Percentiles rank a stretch among this genome's conserved stretches.
Conservation (phyloP, 352 stramenopile genomes). For the Globisporangium mamillatum region DNA sequence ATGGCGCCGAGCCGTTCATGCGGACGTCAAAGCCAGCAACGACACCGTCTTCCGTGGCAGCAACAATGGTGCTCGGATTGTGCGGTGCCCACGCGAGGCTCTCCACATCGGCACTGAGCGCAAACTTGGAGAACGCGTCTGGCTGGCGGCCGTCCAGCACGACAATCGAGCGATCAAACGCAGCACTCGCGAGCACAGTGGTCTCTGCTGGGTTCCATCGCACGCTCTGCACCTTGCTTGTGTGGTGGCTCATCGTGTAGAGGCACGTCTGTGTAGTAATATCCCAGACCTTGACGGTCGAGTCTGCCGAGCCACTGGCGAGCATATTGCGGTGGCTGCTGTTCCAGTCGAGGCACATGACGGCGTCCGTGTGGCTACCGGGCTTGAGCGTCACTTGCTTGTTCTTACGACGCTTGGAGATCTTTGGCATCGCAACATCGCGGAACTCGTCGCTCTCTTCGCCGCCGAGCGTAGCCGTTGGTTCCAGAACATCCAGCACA, state of each 20-base stretch:
- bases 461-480: conserved; percentile 92
- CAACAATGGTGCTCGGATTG: conserved; percentile 91
- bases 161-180: conserved; percentile 93
- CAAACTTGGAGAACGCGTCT: conserved; percentile 78
- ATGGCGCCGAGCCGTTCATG: conserved; percentile 88
- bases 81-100: conserved; percentile 93
- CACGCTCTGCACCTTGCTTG: conserved; percentile 97
- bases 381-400: conserved; percentile 73
- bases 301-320: conserved; percentile 96
- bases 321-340: conserved; percentile 95
- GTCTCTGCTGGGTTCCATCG: conserved; percentile 96
- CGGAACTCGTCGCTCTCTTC: conserved; percentile 84
- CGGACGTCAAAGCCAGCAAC: conserved; percentile 95
- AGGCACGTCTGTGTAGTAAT: conserved; percentile 91
- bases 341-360: conserved; percentile 99
- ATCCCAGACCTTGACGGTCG: conserved; percentile 97
- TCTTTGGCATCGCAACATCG: conserved; percentile 76
- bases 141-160: conserved; percentile 92
- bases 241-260: conserved; percentile 97
- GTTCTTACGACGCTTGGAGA: conserved; percentile 70
- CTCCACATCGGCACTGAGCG: conserved; percentile 87
- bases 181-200: conserved; percentile 94
- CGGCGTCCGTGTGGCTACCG: conserved; percentile 96
- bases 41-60: conserved; percentile 93
- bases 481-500: conserved; percentile 98